Conservation (phyloP, 129 eudicot genomes). For the Chrysanthemum lavandulifolium region DNA sequence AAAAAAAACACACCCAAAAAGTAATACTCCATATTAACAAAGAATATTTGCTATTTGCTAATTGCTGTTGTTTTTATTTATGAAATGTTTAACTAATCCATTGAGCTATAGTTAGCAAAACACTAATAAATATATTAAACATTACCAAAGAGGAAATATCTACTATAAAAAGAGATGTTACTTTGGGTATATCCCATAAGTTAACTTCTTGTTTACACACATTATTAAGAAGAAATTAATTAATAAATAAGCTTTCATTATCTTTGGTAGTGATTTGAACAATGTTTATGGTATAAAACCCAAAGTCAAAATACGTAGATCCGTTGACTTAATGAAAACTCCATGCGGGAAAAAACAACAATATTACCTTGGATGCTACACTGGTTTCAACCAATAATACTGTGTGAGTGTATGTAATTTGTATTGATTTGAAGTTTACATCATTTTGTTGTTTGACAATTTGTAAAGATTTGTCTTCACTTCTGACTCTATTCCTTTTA, state of each 20-base stretch:
- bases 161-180: background rate
- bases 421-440: constrained; percentile 23
- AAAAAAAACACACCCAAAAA: no score
- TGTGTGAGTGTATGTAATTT: constrained; percentile 18
- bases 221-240: background rate
- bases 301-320: constrained; percentile 23
- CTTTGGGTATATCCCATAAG: constrained; percentile 13
- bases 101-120: no score
- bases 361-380: constrained; percentile 31
- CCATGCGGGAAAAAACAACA: constrained; percentile 18
- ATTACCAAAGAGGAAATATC: background rate
- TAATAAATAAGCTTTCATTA: background rate
- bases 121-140: background rate
- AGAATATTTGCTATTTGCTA: no score
- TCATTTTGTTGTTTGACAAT: constrained; percentile 31
- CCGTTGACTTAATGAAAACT: constrained; percentile 20
- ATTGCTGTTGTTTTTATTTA: no score
- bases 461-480: constrained; percentile 16
- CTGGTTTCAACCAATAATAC: constrained; percentile 15
- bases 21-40: no score
- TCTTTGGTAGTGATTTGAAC: constrained; percentile 15
- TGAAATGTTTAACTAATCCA: no score
- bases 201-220: constrained; percentile 11
- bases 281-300: constrained; percentile 17
- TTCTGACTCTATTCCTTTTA: constrained; percentile 16